A percentile compares a stretch with the other conserved stretches of the same genome.
phyloP scores from a whole-genome alignment of 1,139 yeast species.

The Sugiyamaella sp. region DNA sequence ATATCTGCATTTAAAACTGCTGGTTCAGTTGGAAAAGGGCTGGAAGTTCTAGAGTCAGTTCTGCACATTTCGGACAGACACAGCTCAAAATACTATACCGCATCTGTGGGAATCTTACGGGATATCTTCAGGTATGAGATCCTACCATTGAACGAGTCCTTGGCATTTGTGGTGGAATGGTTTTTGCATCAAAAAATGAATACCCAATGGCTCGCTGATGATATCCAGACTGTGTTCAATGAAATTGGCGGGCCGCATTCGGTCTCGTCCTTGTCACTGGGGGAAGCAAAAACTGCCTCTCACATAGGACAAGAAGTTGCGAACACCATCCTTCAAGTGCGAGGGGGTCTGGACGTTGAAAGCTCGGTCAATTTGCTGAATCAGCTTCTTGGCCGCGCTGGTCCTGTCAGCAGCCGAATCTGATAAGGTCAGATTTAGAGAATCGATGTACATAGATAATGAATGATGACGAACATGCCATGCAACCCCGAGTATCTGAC shows the following conservation, averaged over 20 bases:
- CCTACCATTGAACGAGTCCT: conserved; percentile 30
- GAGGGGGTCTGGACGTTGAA: conserved; percentile 31
- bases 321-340: conserved; percentile 30
- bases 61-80: conserved; percentile 27
- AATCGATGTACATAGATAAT: too few relatives aligned
- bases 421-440: background rate
- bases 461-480: too few relatives aligned
- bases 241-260: conserved; percentile 29
- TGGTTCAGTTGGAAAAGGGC: conserved; percentile 28
- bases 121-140: conserved; percentile 34
- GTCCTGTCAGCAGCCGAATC: background rate
- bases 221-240: conserved; percentile 29
- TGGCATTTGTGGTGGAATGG: conserved; percentile 32
- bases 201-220: conserved; percentile 30
- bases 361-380: conserved; percentile 24
- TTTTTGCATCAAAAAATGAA: conserved; percentile 28
- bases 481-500: too few relatives aligned
- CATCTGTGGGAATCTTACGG: conserved; percentile 31
- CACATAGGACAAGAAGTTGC: conserved; percentile 30
- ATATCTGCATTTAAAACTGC: conserved; percentile 35
- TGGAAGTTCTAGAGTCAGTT: conserved; percentile 29
- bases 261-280: conserved; percentile 21
- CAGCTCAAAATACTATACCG: conserved; percentile 19
- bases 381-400: conserved; percentile 22
- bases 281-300: conserved; percentile 28